Percentiles rank a stretch among this genome's conserved stretches.
These are phyloP conservation scores for Corinectria fuckeliana DNA, from an alignment of 2,329 filamentous ascomycete genomes.

Conservation along the genomic window DNA sequence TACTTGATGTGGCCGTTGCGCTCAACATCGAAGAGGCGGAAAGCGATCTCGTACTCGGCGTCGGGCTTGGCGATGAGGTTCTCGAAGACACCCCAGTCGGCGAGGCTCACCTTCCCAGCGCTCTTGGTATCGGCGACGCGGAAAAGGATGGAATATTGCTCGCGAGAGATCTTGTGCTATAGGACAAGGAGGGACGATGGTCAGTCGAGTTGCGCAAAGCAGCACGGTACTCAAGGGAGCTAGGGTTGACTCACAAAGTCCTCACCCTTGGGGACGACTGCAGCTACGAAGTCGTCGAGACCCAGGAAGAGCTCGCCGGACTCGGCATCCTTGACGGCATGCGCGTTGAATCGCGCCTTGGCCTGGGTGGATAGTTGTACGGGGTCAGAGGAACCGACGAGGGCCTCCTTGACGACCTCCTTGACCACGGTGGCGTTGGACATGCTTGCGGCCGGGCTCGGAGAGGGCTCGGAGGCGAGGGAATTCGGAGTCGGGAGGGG, in stretches of 20 bases:
- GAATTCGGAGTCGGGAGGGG: slow-evolving; percentile 15
- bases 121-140: slow-evolving; percentile 82
- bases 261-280: slow-evolving; percentile 83
- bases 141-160: slow-evolving; percentile 95
- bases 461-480: slow-evolving; percentile 21
- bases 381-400: slow-evolving; percentile 68
- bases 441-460: slow-evolving; percentile 40
- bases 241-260: slow-evolving; percentile 78
- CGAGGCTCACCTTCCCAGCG: slow-evolving; percentile 75
- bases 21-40: slow-evolving; percentile 91
- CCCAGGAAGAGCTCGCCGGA: slow-evolving; percentile 82
- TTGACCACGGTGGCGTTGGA: slow-evolving; percentile 59
- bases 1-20: slow-evolving; percentile 87
- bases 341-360: slow-evolving; percentile 75
- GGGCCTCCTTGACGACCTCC: slow-evolving; percentile 78
- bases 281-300: slow-evolving; percentile 86
- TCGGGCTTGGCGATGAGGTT: slow-evolving; percentile 93
- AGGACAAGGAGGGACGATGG: slow-evolving; percentile 6
- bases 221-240: not conserved
- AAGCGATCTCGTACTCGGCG: slow-evolving; percentile 98
- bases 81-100: slow-evolving; percentile 93
- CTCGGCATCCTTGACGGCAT: slow-evolving; percentile 77
- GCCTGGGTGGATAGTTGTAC: slow-evolving; percentile 75
- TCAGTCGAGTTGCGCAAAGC: slow-evolving; percentile 20
- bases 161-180: slow-evolving; percentile 96